Conservation (phyloP, 2,329 filamentous ascomycete species). For the Pseudocercospora cruenta region DNA sequence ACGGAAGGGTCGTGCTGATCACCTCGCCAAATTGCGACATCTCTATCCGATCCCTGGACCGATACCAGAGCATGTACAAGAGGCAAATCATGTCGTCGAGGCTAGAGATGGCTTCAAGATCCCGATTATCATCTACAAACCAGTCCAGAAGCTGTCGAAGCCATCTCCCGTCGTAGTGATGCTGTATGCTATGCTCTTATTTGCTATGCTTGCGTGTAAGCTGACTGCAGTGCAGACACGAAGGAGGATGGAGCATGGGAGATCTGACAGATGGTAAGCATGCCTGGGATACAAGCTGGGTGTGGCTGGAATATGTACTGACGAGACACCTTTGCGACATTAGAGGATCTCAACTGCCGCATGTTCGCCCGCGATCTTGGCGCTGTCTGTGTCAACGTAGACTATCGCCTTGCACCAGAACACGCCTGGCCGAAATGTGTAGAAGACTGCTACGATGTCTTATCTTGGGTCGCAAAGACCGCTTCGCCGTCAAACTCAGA, state of each 20-base stretch:
- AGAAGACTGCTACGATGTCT: slow-evolving; percentile 51
- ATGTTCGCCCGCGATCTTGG: slow-evolving; percentile 24
- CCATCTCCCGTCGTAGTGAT: slow-evolving; percentile 41
- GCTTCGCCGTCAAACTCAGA: slow-evolving; percentile 34
- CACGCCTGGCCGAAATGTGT: slow-evolving; percentile 49
- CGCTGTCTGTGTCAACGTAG: slow-evolving; percentile 25
- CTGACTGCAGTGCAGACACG: slow-evolving; percentile 35
- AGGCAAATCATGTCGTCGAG: slow-evolving; percentile 12
- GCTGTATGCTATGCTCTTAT: slow-evolving; percentile 22
- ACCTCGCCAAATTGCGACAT: slow-evolving; percentile 24
- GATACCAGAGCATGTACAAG: slow-evolving; percentile 24
- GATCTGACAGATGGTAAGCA: slow-evolving; percentile 41
- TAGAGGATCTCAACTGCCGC: slow-evolving; percentile 36
- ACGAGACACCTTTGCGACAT: neutral
- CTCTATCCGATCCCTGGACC: slow-evolving; percentile 32
- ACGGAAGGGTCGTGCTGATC: slow-evolving; percentile 18
- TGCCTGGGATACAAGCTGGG: neutral
- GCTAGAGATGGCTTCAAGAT: slow-evolving; percentile 25
- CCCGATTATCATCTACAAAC: slow-evolving; percentile 23
- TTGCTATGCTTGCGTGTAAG: neutral
- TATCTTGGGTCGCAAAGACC: slow-evolving; percentile 39
- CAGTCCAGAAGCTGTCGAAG: neutral
- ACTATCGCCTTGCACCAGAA: slow-evolving; percentile 51
- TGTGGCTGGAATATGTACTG: neutral
- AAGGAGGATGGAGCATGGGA: slow-evolving; percentile 50